phyloP scores from a whole-genome alignment of 2,329 filamentous ascomycete genomes.

The Exophiala sp. region DNA sequence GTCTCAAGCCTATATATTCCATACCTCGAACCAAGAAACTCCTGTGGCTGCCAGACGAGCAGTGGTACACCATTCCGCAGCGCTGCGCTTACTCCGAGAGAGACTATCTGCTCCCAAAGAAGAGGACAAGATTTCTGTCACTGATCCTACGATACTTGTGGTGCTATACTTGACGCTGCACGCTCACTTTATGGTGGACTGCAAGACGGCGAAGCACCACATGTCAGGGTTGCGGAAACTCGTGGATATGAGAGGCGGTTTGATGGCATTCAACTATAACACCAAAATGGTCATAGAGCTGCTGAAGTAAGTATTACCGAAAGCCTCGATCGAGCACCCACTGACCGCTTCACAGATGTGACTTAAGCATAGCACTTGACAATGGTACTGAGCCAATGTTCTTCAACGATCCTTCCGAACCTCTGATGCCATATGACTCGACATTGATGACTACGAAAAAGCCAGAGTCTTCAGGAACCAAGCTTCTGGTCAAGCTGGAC shows the following conservation, averaged over 20 bases:
- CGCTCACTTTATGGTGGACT: conserved; percentile 33
- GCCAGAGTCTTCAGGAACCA: too few relatives aligned
- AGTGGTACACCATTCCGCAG: conserved; percentile 30
- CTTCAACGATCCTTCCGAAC: conserved; percentile 20
- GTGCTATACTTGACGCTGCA: conserved; percentile 35
- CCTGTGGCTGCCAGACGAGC: conserved; percentile 1
- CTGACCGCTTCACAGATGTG: conserved; percentile 20
- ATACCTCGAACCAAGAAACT: conserved; percentile 16
- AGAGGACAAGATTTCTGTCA: conserved; percentile 27
- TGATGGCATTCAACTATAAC: conserved; percentile 32
- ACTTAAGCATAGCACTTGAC: conserved; percentile 30
- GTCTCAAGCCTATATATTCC: conserved; percentile 33
- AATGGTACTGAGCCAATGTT: conserved; percentile 28
- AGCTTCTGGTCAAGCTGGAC: conserved; percentile 1
- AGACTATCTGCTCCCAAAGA: conserved; percentile 21
- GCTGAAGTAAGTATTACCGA: conserved; percentile 28
- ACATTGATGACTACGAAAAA: too few relatives aligned
- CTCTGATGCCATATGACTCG: too few relatives aligned
- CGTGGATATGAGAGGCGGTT: conserved; percentile 37
- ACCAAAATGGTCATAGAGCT: conserved; percentile 38
- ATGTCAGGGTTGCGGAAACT: conserved; percentile 40
- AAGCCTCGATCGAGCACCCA: too few relatives aligned
- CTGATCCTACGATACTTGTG: conserved; percentile 34
- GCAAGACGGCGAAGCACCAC: conserved; percentile 32
- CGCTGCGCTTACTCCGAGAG: conserved; percentile 33